Percentiles rank a stretch among this genome's conserved stretches.
These are phyloP conservation scores for Kalaharituber pfeilii DNA, from an alignment of 2,329 filamentous ascomycete genomes.

Conservation along the genomic window DNA sequence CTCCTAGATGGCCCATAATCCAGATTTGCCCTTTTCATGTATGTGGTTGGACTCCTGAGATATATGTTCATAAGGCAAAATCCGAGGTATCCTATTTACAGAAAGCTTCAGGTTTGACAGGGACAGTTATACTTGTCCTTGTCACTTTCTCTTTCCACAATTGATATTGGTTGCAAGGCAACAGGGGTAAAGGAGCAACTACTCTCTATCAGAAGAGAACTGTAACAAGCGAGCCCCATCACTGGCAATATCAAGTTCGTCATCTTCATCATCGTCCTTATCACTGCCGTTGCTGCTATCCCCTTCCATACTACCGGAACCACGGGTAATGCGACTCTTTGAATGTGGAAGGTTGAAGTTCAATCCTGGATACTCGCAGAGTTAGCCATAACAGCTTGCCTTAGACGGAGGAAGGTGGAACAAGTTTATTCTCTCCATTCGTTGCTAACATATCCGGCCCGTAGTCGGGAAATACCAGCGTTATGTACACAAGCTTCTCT, in stretches of 20 bases:
- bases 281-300: background rate
- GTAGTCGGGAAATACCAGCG: slow-evolving; percentile 29
- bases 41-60: too few species aligned
- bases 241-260: slow-evolving; percentile 29
- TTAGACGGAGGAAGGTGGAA: slow-evolving; percentile 48
- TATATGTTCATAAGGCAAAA: background rate
- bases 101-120: slow-evolving; percentile 10
- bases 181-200: slow-evolving; percentile 42
- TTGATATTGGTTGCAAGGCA: slow-evolving; percentile 14
- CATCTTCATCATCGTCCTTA: slow-evolving; percentile 15
- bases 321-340: too few species aligned
- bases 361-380: slow-evolving; percentile 53
- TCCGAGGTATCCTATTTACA: slow-evolving; percentile 27
- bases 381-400: slow-evolving; percentile 36
- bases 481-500: slow-evolving; percentile 61
- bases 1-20: slow-evolving; percentile 48
- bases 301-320: background rate
- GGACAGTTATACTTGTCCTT: slow-evolving; percentile 5
- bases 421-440: slow-evolving; percentile 52
- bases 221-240: slow-evolving; percentile 51
- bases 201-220: slow-evolving; percentile 52
- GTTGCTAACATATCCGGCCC: slow-evolving; percentile 61
- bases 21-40: too few species aligned
- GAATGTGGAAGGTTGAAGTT: slow-evolving; percentile 36
- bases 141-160: background rate